Evolutionary conservation across 1,139 yeast species (phyloP), one percentile per base, ranked within the genome.

Genomic region (Suhomyces maxii): DNA sequence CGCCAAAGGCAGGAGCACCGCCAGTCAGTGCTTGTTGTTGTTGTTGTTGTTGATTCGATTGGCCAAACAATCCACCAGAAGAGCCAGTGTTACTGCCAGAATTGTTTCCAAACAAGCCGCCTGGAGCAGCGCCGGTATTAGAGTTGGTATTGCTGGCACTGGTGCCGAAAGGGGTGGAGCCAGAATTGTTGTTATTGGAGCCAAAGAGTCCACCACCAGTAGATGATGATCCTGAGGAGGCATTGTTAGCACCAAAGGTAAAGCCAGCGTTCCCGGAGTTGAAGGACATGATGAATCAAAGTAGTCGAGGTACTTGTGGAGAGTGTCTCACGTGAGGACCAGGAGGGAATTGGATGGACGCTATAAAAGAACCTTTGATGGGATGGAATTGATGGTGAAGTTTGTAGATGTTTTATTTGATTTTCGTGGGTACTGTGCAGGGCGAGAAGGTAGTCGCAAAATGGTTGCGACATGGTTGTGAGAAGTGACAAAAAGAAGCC

Each of bases 1-100:
- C 38, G 8, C 38, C 26, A 53, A 31, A 61, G 10, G 53, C 59
- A 3, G 68, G 23, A 18, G 23, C 23, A 18, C 23, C 23, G 6
- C 23, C 23, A 18, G 23, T 18, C 23, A 18, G 23, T 18, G 23
- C 3, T 18, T 18, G 23, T 18, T 18, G 23, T 18, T 18, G 23
- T 18, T 28, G 9, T 11, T 9, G 31, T 28, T 28, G 31, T 5
- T 28, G 4, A 28, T 11, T 28, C 3, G 59, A 41, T 63, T 64
- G 25, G 65, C 37, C 58, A 49, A 53, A 52, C 26, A 50, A 41
- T 3, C 49, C 49, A 25, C 50, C 55, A 6, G 54, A 28, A 36
- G 53, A 44, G 11, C 13, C 14, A 25, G 23, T 8, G 50, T 18
- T 18, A 18, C 43, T 7, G 40, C 23, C 6, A 36, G 26, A 38